Evolutionary conservation across 331 rosid species (phyloP).

Genomic region (Rosa hybrid): DNA sequence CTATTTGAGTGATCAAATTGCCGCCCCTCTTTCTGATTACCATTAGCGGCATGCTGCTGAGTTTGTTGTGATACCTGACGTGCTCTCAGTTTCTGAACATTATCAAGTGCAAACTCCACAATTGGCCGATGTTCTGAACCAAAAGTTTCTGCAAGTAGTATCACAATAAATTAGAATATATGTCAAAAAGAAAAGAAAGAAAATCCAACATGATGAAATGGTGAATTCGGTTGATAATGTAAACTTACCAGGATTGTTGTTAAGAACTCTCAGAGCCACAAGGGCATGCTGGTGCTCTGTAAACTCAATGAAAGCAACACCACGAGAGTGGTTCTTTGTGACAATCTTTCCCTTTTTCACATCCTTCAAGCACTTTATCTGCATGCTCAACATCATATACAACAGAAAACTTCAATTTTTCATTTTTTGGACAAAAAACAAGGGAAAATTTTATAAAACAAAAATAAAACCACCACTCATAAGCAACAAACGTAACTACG

Average conservation of each 20-base stretch:
- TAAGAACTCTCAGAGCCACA: conserved; percentile 92
- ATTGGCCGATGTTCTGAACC: conserved; percentile 84
- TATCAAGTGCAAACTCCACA: conserved; percentile 92
- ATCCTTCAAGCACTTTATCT: conserved; percentile 85
- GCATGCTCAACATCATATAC: conserved; percentile 20
- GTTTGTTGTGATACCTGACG: conserved; percentile 58
- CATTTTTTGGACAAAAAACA: background rate
- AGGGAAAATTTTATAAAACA: background rate
- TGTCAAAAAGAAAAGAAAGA: background rate
- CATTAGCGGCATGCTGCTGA: conserved; percentile 40
- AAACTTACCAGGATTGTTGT: conserved; percentile 86
- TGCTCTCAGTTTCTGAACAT: conserved; percentile 70
- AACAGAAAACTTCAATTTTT: background rate
- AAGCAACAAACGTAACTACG: conserved; percentile 18
- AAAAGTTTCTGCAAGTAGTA: conserved; percentile 65
- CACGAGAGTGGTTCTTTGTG: conserved; percentile 71
- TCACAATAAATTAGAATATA: background rate
- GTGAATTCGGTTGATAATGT: conserved; percentile 14
- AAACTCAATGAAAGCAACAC: conserved; percentile 92
- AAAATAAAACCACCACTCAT: conserved; percentile 5
- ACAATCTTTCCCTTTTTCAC: conserved; percentile 70
- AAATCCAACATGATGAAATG: background rate
- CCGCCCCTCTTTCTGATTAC: conserved; percentile 11
- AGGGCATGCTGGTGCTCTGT: conserved; percentile 98
- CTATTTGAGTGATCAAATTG: conserved; percentile 24